phyloP scores from a whole-genome alignment of 768 basidiomycete species.

The Mrakia blollopis region DNA sequence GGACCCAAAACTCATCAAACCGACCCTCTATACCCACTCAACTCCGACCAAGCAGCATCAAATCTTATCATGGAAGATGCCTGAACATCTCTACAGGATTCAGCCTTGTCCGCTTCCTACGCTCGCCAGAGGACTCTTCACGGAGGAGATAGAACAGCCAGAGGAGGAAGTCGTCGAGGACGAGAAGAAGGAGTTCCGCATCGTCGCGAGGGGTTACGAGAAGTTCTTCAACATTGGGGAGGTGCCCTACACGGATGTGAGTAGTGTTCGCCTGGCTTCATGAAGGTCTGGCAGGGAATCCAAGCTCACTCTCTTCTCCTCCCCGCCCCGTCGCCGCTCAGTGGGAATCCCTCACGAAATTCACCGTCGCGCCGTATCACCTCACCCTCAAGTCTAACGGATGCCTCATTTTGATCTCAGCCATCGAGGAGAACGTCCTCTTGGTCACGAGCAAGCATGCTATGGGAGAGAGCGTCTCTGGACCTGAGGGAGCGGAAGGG shows the following conservation, averaged over 20 bases:
- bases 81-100: slow-evolving; percentile 89
- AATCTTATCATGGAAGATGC: slow-evolving; percentile 92
- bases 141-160: slow-evolving; percentile 42
- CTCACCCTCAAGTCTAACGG: slow-evolving; percentile 92
- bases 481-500: slow-evolving; percentile 14
- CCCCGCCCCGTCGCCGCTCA: slow-evolving; percentile 44
- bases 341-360: slow-evolving; percentile 68
- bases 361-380: slow-evolving; percentile 72
- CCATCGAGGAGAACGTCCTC: slow-evolving; percentile 67
- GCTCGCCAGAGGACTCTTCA: slow-evolving; percentile 87
- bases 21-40: slow-evolving; percentile 55
- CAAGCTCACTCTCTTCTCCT: background rate
- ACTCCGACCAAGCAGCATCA: slow-evolving; percentile 49
- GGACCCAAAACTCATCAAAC: slow-evolving; percentile 62
- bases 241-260: slow-evolving; percentile 87
- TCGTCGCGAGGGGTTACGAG: slow-evolving; percentile 89
- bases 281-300: background rate
- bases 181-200: slow-evolving; percentile 35
- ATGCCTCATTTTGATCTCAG: slow-evolving; percentile 91
- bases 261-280: slow-evolving; percentile 36
- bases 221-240: slow-evolving; percentile 99
- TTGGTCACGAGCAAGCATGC: slow-evolving; percentile 91
- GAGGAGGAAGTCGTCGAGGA: background rate
- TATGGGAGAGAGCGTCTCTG: slow-evolving; percentile 54
- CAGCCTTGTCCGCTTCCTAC: slow-evolving; percentile 89